A percentile compares a stretch with the other conserved stretches of the same genome.
Conservation (phyloP, 179 eudicot genomes). For the Silene noctiflora region DNA sequence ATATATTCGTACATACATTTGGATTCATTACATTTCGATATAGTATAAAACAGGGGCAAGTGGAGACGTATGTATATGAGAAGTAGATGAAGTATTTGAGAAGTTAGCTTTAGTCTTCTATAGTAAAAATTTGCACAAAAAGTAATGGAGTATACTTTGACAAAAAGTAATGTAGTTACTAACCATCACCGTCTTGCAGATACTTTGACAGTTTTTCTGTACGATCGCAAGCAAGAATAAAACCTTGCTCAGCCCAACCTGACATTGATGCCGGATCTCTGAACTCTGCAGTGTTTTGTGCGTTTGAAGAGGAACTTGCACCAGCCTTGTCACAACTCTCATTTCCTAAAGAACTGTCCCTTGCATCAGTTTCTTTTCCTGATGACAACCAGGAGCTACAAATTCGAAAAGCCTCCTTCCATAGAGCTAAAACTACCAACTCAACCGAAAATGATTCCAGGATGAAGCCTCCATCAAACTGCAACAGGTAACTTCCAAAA, state of each 20-base stretch:
- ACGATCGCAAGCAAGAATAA: slow-evolving; percentile 40
- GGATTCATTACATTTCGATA: not conserved
- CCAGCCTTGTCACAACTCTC: slow-evolving; percentile 19
- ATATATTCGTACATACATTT: not conserved
- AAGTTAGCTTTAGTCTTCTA: not conserved
- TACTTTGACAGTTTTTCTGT: slow-evolving; percentile 41
- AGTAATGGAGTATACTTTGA: too few species aligned
- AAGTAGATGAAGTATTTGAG: not conserved
- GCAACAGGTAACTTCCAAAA: slow-evolving; percentile 25
- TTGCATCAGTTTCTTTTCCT: slow-evolving; percentile 16
- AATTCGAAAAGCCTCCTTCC: slow-evolving; percentile 42
- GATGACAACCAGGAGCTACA: slow-evolving; percentile 35
- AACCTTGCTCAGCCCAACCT: slow-evolving; percentile 44
- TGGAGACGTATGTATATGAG: not conserved
- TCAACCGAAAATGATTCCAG: slow-evolving; percentile 49
- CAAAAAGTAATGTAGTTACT: slow-evolving; percentile 7
- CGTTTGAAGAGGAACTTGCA: slow-evolving; percentile 22
- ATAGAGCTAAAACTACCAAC: slow-evolving; percentile 44
- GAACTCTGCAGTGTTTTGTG: slow-evolving; percentile 21
- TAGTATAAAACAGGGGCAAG: not conserved
- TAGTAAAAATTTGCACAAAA: not conserved
- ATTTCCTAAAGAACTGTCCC: slow-evolving; percentile 26
- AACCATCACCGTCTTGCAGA: slow-evolving; percentile 40
- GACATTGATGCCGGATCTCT: slow-evolving; percentile 32
- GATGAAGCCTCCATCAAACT: slow-evolving; percentile 39